Base-by-base conservation (phyloP, 768 basidiomycete species). In the Stropharia rugosoannulata region DNA sequence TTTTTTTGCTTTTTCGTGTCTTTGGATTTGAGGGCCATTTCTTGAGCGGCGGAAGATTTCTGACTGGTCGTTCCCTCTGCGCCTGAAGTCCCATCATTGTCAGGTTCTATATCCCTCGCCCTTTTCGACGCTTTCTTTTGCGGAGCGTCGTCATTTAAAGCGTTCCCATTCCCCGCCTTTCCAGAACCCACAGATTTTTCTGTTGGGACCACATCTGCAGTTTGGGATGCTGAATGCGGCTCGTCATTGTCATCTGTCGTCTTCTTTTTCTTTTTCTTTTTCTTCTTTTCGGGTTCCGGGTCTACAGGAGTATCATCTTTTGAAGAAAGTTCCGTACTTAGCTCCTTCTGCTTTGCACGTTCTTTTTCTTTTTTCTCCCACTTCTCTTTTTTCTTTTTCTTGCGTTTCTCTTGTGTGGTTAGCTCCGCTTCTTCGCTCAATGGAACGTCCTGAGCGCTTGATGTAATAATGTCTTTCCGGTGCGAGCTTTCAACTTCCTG, bases 251-350 rank as follows among this genome's bases (percentile, higher is more conserved):
- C 36, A 13, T 13, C 29, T 29, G 27, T 32, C 50, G 44, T 43
- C 40, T 57, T 56, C 46, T 41, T 40, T 40, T 62, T 64, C 46
- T 41, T 40, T 40, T 62, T 64, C 54, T 56, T 64, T 43, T 59
- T 64, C 51, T 38, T 41, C 15, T 57, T 57, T 58, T 58, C 19
- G 9, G 47, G 48, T 19, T 46, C 39, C 19, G 13, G 16, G 18
- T 54, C 46, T 8, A 39, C 19, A 7, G 49, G 22, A 13, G 27
- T 32, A 19, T 18, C 52, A 13, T 51, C 49, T 35, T 16, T 42
- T 13, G 38, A 32, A 18, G 16, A 10, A 5, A 22, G 29, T 18
- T 16, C 50, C 9, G 19, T 45, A 25, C 37, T 42, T 4, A 29
- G 11, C 18, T 35, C 44, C n/a, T 55, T 42, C 15, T 51, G 56